A percentile compares a stretch with the other conserved stretches of the same genome.
phyloP scores from a whole-genome alignment of 2,329 filamentous ascomycete genomes.

The Cladosporium halotolerans region DNA sequence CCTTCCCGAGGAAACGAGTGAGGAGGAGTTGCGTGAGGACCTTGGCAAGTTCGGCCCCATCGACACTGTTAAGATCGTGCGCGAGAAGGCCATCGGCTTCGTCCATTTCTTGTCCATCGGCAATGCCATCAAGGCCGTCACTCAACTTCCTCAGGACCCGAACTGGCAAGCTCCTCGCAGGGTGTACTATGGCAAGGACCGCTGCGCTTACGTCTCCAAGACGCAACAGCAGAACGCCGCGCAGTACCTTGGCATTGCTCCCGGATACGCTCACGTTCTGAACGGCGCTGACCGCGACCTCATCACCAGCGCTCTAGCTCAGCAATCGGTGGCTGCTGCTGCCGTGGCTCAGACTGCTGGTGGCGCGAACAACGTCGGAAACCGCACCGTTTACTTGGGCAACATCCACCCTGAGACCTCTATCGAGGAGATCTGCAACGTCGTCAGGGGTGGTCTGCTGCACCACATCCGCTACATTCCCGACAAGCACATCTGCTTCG shows the following conservation, averaged over 20 bases:
- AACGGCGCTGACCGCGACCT: conserved; percentile 94
- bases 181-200: conserved; percentile 97
- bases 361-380: conserved; percentile 94
- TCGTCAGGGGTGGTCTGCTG: conserved; percentile 87
- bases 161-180: conserved; percentile 95
- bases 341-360: conserved; percentile 94
- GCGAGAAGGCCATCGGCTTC: conserved; percentile 96
- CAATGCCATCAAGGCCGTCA: conserved; percentile 96
- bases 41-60: conserved; percentile 93
- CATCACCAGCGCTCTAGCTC: conserved; percentile 91
- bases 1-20: conserved; percentile 78
- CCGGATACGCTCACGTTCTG: conserved; percentile 91
- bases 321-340: conserved; percentile 94
- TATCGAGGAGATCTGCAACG: conserved; percentile 99
- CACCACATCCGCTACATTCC: conserved; percentile 99
- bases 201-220: conserved; percentile 97
- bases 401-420: conserved; percentile 99
- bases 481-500: conserved; percentile 99
- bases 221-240: conserved; percentile 99
- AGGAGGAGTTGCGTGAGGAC: conserved; percentile 90
- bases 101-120: conserved; percentile 96
- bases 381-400: conserved; percentile 93
- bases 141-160: conserved; percentile 88
- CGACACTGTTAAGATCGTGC: conserved; percentile 94
- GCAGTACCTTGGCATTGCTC: conserved; percentile 94